Evolutionary conservation across 2,329 filamentous ascomycete genomes (phyloP).

Genomic region (Penicillium hesseltinei): DNA sequence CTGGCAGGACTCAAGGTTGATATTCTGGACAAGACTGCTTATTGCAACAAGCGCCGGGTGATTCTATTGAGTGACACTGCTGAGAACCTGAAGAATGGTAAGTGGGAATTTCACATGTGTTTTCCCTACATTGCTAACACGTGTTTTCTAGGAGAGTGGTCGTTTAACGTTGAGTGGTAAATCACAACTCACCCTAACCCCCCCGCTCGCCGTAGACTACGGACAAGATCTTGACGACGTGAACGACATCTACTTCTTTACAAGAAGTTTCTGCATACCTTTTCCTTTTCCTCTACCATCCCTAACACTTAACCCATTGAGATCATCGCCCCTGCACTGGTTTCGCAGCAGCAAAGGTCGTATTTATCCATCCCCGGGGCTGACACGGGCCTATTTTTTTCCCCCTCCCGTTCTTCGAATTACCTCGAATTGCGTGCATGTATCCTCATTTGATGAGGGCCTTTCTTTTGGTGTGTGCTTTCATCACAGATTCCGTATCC

Average conservation of each 20-base stretch:
- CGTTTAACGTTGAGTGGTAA: constrained; percentile 47
- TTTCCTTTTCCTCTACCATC: background rate
- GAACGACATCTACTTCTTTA: constrained; percentile 12
- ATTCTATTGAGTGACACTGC: constrained; percentile 91
- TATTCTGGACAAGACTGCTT: constrained; percentile 97
- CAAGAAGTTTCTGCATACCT: background rate
- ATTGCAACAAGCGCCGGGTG: constrained; percentile 88
- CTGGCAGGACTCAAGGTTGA: constrained; percentile 86
- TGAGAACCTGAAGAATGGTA: constrained; percentile 84
- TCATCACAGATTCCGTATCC: background rate
- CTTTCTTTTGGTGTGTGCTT: background rate
- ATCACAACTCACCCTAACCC: background rate
- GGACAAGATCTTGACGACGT: constrained; percentile 25
- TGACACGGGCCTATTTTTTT: background rate
- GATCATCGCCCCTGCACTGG: background rate
- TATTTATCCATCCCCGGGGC: background rate
- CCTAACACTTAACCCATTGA: background rate
- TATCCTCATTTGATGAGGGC: background rate
- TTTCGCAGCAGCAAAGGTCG: background rate
- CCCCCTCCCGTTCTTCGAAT: background rate
- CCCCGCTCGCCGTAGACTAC: background rate
- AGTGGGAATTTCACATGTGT: constrained; percentile 25
- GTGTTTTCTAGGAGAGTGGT: constrained; percentile 41
- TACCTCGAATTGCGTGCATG: background rate
- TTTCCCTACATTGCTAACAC: background rate